Conservation (phyloP, 1,139 yeast genomes). For the Lodderomyces pseudojiufengensis region DNA sequence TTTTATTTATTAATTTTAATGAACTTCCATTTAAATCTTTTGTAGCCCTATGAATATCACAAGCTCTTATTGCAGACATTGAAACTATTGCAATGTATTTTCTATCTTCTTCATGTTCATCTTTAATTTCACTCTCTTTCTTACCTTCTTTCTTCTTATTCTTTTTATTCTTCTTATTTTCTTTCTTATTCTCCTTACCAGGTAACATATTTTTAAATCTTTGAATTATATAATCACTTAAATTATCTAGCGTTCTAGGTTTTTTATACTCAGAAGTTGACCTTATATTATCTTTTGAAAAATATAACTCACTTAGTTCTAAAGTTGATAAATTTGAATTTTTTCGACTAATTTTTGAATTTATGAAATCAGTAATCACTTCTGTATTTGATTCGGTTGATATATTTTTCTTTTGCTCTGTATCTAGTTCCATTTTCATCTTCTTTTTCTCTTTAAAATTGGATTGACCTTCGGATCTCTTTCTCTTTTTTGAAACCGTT, state of each 20-base stretch:
- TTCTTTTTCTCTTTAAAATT: constrained; percentile 49
- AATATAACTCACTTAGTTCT: constrained; percentile 57
- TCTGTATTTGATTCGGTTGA: constrained; percentile 49
- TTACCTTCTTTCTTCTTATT: constrained; percentile 12
- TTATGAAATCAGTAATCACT: constrained; percentile 57
- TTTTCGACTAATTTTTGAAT: constrained; percentile 46
- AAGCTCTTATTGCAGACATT: constrained; percentile 69
- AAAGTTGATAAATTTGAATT: constrained; percentile 58
- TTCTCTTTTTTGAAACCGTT: constrained; percentile 5
- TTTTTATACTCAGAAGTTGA: constrained; percentile 48
- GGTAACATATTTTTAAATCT: constrained; percentile 47
- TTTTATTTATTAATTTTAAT: constrained; percentile 63
- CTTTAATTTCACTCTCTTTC: constrained; percentile 11
- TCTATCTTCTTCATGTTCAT: constrained; percentile 23
- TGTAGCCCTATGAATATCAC: constrained; percentile 66
- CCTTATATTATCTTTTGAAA: constrained; percentile 46
- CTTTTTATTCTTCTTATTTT: constrained; percentile 18
- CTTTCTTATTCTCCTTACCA: constrained; percentile 20
- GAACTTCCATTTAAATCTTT: constrained; percentile 54
- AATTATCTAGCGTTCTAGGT: constrained; percentile 46
- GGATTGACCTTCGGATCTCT: constrained; percentile 10
- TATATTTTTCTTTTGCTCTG: constrained; percentile 46
- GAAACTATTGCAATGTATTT: constrained; percentile 57
- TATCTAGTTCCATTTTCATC: constrained; percentile 55
- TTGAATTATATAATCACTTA: constrained; percentile 40